Evolutionary conservation across 2,329 filamentous ascomycete species (phyloP).

Genomic region (Cytospora paraplurivora): DNA sequence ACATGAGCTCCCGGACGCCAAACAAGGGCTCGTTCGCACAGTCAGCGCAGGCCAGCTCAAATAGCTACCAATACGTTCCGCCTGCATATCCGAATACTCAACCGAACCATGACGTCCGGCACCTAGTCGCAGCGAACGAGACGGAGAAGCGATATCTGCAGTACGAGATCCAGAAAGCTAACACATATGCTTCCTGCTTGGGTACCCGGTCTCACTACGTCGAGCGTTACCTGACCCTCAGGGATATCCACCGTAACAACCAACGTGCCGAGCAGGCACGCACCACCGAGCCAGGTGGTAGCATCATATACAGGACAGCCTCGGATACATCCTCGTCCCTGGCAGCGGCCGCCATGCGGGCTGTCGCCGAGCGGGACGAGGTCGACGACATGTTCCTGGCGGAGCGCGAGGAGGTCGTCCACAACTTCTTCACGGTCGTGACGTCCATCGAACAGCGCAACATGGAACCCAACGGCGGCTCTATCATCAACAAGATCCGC

Average conservation of each 20-base stretch:
- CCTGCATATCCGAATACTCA: conserved; percentile 51
- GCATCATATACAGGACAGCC: conserved; percentile 40
- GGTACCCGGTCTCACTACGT: conserved; percentile 83
- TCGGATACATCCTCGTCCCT: conserved; percentile 36
- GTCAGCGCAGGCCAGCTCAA: conserved; percentile 37
- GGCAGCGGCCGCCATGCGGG: conserved; percentile 42
- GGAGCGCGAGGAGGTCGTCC: conserved; percentile 80
- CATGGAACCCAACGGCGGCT: conserved; percentile 72
- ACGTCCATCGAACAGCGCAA: conserved; percentile 80
- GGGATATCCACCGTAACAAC: conserved; percentile 62
- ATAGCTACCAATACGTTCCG: conserved; percentile 54
- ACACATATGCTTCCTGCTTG: conserved; percentile 81
- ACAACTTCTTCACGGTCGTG: conserved; percentile 74
- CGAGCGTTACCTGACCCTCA: conserved; percentile 80
- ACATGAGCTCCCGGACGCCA: conserved; percentile 49
- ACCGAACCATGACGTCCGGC: conserved; percentile 53
- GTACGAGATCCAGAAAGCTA: conserved; percentile 89
- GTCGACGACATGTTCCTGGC: conserved; percentile 72
- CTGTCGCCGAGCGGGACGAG: conserved; percentile 51
- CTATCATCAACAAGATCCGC: conserved; percentile 79
- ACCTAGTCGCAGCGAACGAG: conserved; percentile 51
- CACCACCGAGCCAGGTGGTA: conserved; percentile 34
- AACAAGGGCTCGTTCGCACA: conserved; percentile 38
- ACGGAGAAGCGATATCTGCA: conserved; percentile 62
- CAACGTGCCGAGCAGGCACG: conserved; percentile 41